These are phyloP conservation scores for Hanseniaspora singularis DNA, from an alignment of 805 yeast genomes.

Conservation along the genomic window DNA sequence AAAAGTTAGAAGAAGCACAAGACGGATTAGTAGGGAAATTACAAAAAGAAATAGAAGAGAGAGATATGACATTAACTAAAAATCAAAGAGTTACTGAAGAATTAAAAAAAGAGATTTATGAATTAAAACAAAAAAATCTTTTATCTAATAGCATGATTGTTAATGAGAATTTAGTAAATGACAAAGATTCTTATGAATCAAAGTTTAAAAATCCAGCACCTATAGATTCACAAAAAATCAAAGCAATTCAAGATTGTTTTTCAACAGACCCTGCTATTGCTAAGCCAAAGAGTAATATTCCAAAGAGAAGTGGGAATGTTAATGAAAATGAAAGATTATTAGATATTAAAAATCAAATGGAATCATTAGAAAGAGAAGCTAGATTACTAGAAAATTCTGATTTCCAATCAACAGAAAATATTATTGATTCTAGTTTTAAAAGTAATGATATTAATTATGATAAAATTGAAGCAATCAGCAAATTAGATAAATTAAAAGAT, in stretches of 20 bases:
- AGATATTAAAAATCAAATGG: slow-evolving; percentile 71
- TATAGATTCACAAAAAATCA: slow-evolving; percentile 24
- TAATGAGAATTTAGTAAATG: slow-evolving; percentile 24
- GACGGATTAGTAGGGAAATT: slow-evolving; percentile 67
- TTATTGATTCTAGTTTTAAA: slow-evolving; percentile 20
- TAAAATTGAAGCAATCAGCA: slow-evolving; percentile 32
- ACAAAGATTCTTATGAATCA: slow-evolving; percentile 9
- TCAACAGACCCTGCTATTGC: slow-evolving; percentile 24
- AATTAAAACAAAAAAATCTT: slow-evolving; percentile 45
- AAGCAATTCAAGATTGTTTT: slow-evolving; percentile 26
- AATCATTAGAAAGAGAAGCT: slow-evolving; percentile 70
- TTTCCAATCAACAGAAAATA: slow-evolving; percentile 38
- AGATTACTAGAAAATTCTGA: slow-evolving; percentile 77
- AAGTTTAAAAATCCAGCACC: slow-evolving; percentile 16
- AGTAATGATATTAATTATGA: slow-evolving; percentile 32
- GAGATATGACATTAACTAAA: slow-evolving; percentile 49
- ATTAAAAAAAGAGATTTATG: slow-evolving; percentile 55
- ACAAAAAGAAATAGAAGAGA: slow-evolving; percentile 55
- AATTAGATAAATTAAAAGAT: slow-evolving; percentile 43
- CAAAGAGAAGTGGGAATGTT: slow-evolving; percentile 22
- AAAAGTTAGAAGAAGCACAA: slow-evolving; percentile 62
- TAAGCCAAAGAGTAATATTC: slow-evolving; percentile 28
- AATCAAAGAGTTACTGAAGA: slow-evolving; percentile 54
- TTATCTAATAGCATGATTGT: slow-evolving; percentile 56
- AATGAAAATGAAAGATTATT: slow-evolving; percentile 72